Conservation (phyloP, 1,139 yeast species). For the Blastobotrys apis region DNA sequence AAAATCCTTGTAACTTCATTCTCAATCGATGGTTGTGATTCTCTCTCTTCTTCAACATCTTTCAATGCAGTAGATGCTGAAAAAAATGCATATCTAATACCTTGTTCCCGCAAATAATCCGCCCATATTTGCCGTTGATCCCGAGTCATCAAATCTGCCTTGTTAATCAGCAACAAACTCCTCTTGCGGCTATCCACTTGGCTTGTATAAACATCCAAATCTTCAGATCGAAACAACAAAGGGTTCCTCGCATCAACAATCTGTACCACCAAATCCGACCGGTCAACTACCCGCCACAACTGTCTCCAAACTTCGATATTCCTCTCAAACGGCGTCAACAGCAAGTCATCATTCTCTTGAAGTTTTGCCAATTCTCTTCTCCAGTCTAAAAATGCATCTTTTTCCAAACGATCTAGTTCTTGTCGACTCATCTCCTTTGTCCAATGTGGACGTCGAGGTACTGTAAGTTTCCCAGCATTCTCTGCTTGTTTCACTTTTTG, state of each 20-base stretch:
- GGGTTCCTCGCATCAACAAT: conserved; percentile 98
- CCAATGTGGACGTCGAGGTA: conserved; percentile 95
- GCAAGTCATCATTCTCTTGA: conserved; percentile 74
- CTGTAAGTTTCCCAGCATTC: conserved; percentile 77
- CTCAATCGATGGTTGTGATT: conserved; percentile 33
- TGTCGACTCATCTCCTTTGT: conserved; percentile 56
- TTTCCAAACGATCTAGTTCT: conserved; percentile 83
- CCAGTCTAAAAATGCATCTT: conserved; percentile 90
- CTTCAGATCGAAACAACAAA: conserved; percentile 79
- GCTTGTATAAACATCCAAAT: conserved; percentile 77
- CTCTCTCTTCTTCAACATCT: conserved; percentile 20
- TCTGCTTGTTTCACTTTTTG: conserved; percentile 54
- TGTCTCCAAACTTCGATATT: conserved; percentile 98
- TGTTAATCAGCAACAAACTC: conserved; percentile 81
- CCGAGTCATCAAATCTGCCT: conserved; percentile 81
- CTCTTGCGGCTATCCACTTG: conserved; percentile 68
- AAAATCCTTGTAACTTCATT: conserved; percentile 61
- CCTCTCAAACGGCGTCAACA: conserved; percentile 95
- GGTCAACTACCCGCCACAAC: conserved; percentile 95
- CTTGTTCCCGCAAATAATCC: conserved; percentile 59
- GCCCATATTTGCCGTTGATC: conserved; percentile 87
- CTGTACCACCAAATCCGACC: conserved; percentile 91
- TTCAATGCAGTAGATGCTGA: conserved; percentile 72
- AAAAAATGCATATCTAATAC: conserved; percentile 85
- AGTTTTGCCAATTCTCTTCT: conserved; percentile 80